Evolutionary conservation across 179 eudicot species (phyloP).

Genomic region (Silene noctiflora): DNA sequence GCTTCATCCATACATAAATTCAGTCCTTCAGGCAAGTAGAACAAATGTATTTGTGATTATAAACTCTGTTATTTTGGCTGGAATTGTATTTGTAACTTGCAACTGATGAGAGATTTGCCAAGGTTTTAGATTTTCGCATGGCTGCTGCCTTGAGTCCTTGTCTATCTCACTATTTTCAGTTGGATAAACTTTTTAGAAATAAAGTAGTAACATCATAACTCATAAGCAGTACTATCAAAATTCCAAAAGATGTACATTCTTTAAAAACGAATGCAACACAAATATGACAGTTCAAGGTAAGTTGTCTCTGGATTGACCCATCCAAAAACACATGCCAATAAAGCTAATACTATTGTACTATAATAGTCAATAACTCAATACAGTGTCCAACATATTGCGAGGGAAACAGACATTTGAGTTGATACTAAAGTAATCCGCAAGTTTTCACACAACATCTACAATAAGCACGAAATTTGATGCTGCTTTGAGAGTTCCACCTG

Average conservation of each 20-base stretch:
- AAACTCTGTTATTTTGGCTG: not conserved
- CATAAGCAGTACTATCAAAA: no score
- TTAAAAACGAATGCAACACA: not conserved
- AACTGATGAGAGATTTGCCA: not conserved
- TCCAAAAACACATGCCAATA: not conserved
- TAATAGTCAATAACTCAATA: not conserved
- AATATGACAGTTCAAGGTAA: not conserved
- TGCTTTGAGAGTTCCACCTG: not conserved
- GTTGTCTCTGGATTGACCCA: not conserved
- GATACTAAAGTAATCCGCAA: not conserved
- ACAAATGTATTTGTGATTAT: not conserved
- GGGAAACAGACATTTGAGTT: not conserved
- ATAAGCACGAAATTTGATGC: not conserved
- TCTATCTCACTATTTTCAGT: no score
- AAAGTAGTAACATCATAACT: no score
- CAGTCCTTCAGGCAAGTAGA: not conserved
- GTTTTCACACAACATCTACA: constrained; percentile 14
- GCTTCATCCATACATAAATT: not conserved
- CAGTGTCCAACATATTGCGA: not conserved
- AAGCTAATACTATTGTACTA: not conserved
- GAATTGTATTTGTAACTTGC: not conserved
- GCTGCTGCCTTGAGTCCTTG: no score
- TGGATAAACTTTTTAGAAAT: no score
- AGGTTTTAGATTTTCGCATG: not conserved
- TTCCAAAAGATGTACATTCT: not conserved